Conservation (phyloP, 257 asterid species). For the Solanum sitiens region DNA sequence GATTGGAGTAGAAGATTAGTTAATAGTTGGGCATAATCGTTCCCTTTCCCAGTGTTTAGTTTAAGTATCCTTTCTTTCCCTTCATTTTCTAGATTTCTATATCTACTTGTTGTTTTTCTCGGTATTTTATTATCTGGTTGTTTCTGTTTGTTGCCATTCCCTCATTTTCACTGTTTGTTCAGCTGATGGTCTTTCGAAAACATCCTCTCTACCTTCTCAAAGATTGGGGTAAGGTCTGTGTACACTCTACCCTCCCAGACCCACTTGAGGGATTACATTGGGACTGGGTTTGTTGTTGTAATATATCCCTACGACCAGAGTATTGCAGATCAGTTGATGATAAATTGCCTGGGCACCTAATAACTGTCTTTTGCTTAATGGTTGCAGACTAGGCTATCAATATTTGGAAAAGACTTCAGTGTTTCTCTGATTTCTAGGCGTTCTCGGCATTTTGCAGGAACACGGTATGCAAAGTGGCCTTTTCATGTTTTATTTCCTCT, state of each 20-base stretch:
- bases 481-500: background rate
- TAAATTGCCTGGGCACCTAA: background rate
- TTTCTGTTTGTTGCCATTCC: background rate
- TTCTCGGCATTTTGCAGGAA: conserved; percentile 99
- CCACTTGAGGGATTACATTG: background rate
- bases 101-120: background rate
- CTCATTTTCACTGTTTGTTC: background rate
- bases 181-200: background rate
- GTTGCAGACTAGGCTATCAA: conserved; percentile 69
- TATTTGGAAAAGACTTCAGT: conserved; percentile 92
- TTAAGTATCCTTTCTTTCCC: background rate
- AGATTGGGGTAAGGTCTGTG: background rate
- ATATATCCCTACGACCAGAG: background rate
- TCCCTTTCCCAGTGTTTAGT: background rate
- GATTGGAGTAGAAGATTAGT: background rate
- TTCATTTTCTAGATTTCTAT: background rate
- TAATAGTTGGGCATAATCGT: background rate
- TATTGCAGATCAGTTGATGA: background rate
- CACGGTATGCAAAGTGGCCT: conserved; percentile 51
- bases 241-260: background rate
- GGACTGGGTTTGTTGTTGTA: background rate
- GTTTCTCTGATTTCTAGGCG: conserved; percentile 87
- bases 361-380: background rate
- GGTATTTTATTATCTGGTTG: background rate
- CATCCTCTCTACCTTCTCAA: background rate